Evolutionary conservation across 202 grass and related monocot species (phyloP).

Genomic region (Miscanthus sacchariflorus): DNA sequence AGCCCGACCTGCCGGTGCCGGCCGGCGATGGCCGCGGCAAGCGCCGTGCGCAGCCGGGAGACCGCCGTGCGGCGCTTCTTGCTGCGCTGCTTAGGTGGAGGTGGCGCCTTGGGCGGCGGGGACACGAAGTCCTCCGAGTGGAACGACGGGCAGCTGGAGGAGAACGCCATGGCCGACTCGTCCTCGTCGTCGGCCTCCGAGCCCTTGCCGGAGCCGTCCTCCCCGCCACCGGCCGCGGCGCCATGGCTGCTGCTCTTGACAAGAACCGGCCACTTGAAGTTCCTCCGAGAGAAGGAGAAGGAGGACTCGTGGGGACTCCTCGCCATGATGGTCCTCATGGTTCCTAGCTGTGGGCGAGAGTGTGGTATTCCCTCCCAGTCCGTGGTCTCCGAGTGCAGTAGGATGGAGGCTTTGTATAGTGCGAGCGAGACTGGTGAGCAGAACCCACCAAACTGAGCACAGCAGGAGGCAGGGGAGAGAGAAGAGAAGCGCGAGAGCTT

Average conservation of each 20-base stretch:
- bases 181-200: conserved; percentile 54
- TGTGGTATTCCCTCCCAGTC: neutral
- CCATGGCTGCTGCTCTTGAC: conserved; percentile 63
- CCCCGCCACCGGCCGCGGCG: neutral
- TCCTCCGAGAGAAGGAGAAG: conserved; percentile 79
- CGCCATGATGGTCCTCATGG: conserved; percentile 80
- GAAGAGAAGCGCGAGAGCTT: conserved; percentile 38
- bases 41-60: conserved; percentile 54
- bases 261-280: conserved; percentile 85
- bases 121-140: conserved; percentile 61
- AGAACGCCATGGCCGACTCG: conserved; percentile 61
- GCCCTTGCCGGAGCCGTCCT: conserved; percentile 43
- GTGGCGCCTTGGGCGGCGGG: conserved; percentile 21
- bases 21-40: conserved; percentile 52
- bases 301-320: conserved; percentile 80
- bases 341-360: conserved; percentile 20
- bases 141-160: conserved; percentile 57
- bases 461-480: conserved; percentile 9
- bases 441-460: conserved; percentile 63
- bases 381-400: neutral
- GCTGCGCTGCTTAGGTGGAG: conserved; percentile 30
- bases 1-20: conserved; percentile 56
- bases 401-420: conserved; percentile 44
- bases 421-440: conserved; percentile 59
- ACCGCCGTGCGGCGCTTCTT: conserved; percentile 53